These are phyloP conservation scores for Artomyces pyxidatus DNA, from an alignment of 768 basidiomycete species.

Conservation along the genomic window DNA sequence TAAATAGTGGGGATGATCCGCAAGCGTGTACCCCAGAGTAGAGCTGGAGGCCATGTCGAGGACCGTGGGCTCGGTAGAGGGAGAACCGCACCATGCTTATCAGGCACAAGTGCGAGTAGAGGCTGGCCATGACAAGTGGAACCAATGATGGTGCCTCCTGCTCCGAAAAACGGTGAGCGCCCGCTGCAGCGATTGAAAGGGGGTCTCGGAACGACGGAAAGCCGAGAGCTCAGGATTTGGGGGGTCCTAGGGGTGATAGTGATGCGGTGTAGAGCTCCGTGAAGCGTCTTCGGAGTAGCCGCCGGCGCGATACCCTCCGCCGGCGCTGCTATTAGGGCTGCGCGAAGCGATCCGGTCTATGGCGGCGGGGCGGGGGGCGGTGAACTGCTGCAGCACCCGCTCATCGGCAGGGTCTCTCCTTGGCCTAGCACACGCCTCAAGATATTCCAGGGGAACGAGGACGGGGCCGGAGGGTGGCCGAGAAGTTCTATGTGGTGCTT, in stretches of 20 bases:
- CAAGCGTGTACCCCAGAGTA: too few species aligned
- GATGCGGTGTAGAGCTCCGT: not conserved
- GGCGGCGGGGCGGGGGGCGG: constrained; percentile 2
- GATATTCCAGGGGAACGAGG: constrained; percentile 14
- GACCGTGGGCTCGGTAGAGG: too few species aligned
- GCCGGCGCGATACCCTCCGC: not conserved
- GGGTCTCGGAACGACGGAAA: not conserved
- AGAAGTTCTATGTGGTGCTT: too few species aligned
- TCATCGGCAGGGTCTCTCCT: constrained; percentile 8
- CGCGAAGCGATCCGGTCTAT: not conserved
- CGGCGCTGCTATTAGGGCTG: not conserved
- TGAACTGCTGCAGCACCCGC: constrained; percentile 11
- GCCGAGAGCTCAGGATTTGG: not conserved
- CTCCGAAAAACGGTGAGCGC: not conserved
- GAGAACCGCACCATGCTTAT: too few species aligned
- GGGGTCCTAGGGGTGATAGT: not conserved
- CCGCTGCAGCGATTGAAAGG: not conserved
- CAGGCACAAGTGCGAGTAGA: not conserved
- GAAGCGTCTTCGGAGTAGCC: not conserved
- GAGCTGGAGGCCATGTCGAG: too few species aligned
- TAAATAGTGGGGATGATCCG: too few species aligned
- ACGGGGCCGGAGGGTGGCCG: too few species aligned
- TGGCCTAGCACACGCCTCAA: constrained; percentile 5
- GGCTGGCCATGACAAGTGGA: not conserved
- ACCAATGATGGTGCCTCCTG: not conserved